Conservation (phyloP, 106 monocot species). For the Hemerocallis citrina region DNA sequence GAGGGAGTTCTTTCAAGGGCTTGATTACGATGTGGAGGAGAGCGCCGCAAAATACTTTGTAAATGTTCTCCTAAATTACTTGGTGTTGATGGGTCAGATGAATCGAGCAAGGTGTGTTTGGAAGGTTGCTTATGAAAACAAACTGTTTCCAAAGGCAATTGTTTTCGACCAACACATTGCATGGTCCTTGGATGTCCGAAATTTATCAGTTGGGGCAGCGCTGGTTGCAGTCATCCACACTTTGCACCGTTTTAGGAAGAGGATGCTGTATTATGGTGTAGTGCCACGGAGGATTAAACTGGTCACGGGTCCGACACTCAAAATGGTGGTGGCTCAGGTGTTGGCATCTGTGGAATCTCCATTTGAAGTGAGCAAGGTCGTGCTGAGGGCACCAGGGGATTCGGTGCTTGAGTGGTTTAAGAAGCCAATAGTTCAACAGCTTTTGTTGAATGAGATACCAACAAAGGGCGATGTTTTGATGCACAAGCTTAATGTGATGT, state of each 20-base stretch:
- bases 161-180: slow-evolving; percentile 99
- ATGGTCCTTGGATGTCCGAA: slow-evolving; percentile 86
- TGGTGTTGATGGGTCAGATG: slow-evolving; percentile 95
- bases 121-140: slow-evolving; percentile 97
- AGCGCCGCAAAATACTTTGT: slow-evolving; percentile 80
- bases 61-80: slow-evolving; percentile 86
- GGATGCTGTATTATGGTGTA: slow-evolving; percentile 95
- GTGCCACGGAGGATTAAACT: slow-evolving; percentile 86
- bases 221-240: slow-evolving; percentile 82
- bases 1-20: slow-evolving; percentile 89
- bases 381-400: slow-evolving; percentile 81
- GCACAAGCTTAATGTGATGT: slow-evolving; percentile 89
- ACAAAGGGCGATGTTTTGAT: slow-evolving; percentile 77
- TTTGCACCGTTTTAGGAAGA: slow-evolving; percentile 94
- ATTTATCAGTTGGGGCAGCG: slow-evolving; percentile 88
- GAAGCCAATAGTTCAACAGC: slow-evolving; percentile 95
- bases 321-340: slow-evolving; percentile 80
- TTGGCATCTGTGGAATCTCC: slow-evolving; percentile 72
- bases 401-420: slow-evolving; percentile 92
- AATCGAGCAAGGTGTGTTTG: slow-evolving; percentile 91
- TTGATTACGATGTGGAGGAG: slow-evolving; percentile 80
- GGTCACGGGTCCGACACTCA: slow-evolving; percentile 83
- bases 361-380: slow-evolving; percentile 98
- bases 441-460: slow-evolving; percentile 92
- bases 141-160: slow-evolving; percentile 94